Evolutionary conservation across 257 asterid genomes (phyloP), one percentile per base, ranked within the genome.

Genomic region (Solanum boliviense): DNA sequence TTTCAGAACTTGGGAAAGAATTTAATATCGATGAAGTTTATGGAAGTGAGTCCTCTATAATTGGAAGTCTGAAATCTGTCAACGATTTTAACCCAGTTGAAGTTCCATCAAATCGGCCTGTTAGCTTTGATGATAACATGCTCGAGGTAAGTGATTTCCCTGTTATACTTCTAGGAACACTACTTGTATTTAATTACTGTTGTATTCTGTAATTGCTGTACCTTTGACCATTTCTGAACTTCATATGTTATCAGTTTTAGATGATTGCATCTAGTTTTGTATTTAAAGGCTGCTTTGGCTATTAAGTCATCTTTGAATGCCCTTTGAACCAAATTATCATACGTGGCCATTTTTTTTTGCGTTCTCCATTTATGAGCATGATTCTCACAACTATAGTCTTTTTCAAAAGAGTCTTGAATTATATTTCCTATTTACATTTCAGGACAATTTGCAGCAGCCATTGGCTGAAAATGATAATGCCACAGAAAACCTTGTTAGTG

Each of bases 31-130:
- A 97, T 89, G 99, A 96, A 91, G 96, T 96, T 88, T 97, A 96
- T 91, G 96, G 96, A 23, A 88, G 85, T n/a, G 99, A 97, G 89
- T 90, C 98, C 32, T 91, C 98, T 21, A 93, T 93, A 86, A 97
- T 96, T 83, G 99, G 99, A 81, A 95, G 99, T 92, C 92, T 96
- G 89, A 97, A 97, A 93, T 96, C 98, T 39, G 93, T 91, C 48
- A 89, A 86, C 67, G 98, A 97, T 74, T 95, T 97, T 86, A 92
- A 91, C 86, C 94, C 96, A 65, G 94, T 95, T 65, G 96, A 94
- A 93, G 97, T 96, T 46, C 98, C 98, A 38, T 81, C 98, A 68
- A 96, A 88, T 87, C 23, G 84, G 85, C 98, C 99, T 31, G 68
- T 96, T 86, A 92, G 88, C 86, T 96, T 97, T 86, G 98, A 95